Base-by-base conservation (phyloP, 441 rosid genomes). In the Gossypium davidsonii region DNA sequence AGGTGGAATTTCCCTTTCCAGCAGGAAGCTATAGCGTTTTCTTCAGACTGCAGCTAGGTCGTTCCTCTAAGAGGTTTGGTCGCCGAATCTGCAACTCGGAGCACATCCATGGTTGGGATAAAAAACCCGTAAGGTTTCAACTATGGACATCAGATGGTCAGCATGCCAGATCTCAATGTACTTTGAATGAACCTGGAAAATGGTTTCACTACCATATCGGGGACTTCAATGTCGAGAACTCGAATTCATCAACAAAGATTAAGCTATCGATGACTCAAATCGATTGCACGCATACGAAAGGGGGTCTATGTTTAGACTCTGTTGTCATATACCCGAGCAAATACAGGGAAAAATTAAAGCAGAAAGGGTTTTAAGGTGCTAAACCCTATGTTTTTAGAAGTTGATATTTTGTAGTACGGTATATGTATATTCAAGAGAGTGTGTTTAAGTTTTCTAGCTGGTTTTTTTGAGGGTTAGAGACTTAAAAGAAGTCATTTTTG, bases 201-300 rank as follows among this genome's bases (percentile, higher is more conserved):
- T 94, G 98, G 98, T 74, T 77, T 66, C 80, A 85, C 72, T 90
- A 88, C 85, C 97, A 91, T 63, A 91, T 69, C 0, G 98, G 97
- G 23, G 96, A 92, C 67, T 87, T 94, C 44, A 75, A 80, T 0
- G 97, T 92, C 3, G 73, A 71, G 37, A 76, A 76, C 71, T 59
- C 84, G 1, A 83, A 76, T 17, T 21, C 70, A 14, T 63, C 82
- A 2, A 82, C 77, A 0, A 89, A 81, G 85, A 78, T 93, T 0
- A 89, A 85, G 55, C 88, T 93, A 77, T 90, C 97, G 1, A 82
- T 90, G 92, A 90, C 84, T 37, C 98, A 91, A 79, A 91, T 93
- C 28, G 98, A 93, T 68, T 93, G 98, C 79, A 93, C 96, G 0
- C 98, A 93, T 79, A 91, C 97, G 10, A 91, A 93, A 82, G 97